phyloP scores from a whole-genome alignment of 225 moss, liverwort and hornwort species.

The Thuidium tamariscinum region DNA sequence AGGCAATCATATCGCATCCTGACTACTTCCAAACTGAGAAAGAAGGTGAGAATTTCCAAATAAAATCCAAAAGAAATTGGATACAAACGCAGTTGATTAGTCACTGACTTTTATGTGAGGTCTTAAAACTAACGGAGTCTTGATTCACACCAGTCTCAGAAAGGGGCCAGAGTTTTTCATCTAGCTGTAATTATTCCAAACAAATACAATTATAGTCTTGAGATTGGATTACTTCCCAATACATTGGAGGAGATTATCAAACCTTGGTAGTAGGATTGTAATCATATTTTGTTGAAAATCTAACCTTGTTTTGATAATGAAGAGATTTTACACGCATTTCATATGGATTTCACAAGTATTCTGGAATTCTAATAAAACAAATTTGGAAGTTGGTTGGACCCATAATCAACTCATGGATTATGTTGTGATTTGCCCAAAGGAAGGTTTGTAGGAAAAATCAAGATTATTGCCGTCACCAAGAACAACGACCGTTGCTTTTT shows the following conservation, averaged over 20 bases:
- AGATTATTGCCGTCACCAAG: neutral
- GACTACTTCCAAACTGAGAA: slow-evolving; percentile 20
- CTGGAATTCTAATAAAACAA: neutral
- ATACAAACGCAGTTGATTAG: neutral
- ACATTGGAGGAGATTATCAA: neutral
- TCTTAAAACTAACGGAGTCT: neutral
- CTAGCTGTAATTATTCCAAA: neutral
- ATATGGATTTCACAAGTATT: neutral
- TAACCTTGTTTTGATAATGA: neutral
- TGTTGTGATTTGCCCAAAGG: neutral
- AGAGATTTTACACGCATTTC: neutral
- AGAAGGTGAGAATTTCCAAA: neutral
- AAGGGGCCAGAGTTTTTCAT: neutral
- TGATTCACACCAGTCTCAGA: neutral
- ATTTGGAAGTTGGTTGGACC: neutral
- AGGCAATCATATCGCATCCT: neutral
- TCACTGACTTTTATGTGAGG: neutral
- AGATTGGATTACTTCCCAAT: neutral
- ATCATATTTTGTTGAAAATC: neutral
- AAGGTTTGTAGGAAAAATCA: neutral
- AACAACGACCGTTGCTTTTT: neutral
- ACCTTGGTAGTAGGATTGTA: too few relatives aligned
- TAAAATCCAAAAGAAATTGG: neutral
- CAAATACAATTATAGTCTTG: neutral
- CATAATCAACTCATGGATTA: neutral